phyloP scores from a whole-genome alignment of 2,329 filamentous ascomycete genomes.

The Aphanoascus verrucosus region DNA sequence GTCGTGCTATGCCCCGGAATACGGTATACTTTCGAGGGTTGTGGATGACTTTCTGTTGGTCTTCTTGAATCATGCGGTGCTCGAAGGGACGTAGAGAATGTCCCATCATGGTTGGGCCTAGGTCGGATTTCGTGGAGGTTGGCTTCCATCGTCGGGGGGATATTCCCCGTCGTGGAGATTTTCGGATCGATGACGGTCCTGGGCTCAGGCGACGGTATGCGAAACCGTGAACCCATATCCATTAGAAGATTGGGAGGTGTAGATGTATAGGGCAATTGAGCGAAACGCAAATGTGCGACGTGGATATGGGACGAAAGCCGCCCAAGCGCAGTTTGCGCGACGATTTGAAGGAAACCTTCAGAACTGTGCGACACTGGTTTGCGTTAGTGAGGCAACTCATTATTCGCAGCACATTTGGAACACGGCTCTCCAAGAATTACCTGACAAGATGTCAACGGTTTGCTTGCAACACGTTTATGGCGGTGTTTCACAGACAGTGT shows the following conservation, averaged over 20 bases:
- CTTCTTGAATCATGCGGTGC: background rate
- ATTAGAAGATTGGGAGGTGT: background rate
- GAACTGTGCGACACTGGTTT: background rate
- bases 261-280: background rate
- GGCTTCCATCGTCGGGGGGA: constrained; percentile 19
- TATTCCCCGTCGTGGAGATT: constrained; percentile 34
- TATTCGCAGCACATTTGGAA: background rate
- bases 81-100: background rate
- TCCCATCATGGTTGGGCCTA: background rate
- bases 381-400: background rate
- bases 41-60: constrained; percentile 21
- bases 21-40: constrained; percentile 24
- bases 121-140: constrained; percentile 2
- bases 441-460: background rate
- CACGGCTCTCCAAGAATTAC: background rate
- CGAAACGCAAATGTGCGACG: background rate
- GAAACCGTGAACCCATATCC: constrained; percentile 26
- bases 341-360: background rate
- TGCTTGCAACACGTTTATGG: no score
- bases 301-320: background rate
- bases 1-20: constrained; percentile 25
- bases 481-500: no score
- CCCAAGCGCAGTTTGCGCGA: no score
- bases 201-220: constrained; percentile 27
- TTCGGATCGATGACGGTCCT: constrained; percentile 29